Percentiles rank a stretch among this genome's conserved stretches.
phyloP scores from a whole-genome alignment of 768 basidiomycete genomes.

The Boletus rubropictus region DNA sequence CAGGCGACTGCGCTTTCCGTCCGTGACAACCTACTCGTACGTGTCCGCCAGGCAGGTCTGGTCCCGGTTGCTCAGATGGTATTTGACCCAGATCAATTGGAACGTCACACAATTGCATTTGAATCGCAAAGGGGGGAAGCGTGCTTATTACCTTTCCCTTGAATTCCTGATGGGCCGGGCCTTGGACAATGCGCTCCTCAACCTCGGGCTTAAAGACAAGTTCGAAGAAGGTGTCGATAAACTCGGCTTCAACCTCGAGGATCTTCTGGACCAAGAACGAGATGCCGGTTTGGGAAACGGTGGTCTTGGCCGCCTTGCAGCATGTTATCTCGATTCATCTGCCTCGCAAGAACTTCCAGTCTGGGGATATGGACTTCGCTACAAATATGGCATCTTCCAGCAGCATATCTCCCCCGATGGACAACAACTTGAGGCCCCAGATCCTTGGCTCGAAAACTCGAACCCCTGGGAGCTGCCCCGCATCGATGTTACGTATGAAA shows the following conservation, averaged over 20 bases:
- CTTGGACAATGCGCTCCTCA: conserved; percentile 78
- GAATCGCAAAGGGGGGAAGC: conserved; percentile 79
- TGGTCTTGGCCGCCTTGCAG: conserved; percentile 91
- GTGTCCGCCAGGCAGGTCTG: conserved; percentile 14
- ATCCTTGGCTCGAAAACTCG: conserved; percentile 85
- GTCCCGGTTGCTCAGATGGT: background rate
- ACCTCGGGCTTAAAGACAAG: conserved; percentile 76
- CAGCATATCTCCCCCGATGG: conserved; percentile 82
- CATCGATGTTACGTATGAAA: conserved; percentile 76
- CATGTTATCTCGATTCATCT: conserved; percentile 94
- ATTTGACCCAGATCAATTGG: conserved; percentile 63
- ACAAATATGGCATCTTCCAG: conserved; percentile 96
- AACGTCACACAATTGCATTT: conserved; percentile 74
- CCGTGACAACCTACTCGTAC: conserved; percentile 80
- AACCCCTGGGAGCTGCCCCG: conserved; percentile 89
- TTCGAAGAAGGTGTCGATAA: conserved; percentile 61
- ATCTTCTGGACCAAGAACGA: conserved; percentile 80
- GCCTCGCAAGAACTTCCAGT: conserved; percentile 86
- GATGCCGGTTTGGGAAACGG: conserved; percentile 96
- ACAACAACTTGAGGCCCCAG: conserved; percentile 82
- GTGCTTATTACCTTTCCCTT: conserved; percentile 92
- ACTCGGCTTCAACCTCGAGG: conserved; percentile 89
- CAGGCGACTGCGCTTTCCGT: conserved; percentile 86
- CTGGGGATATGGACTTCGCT: conserved; percentile 93
- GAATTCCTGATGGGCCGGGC: conserved; percentile 88